Evolutionary conservation across 306 rosid genomes (phyloP).

Genomic region (Lathyrus oleraceus): DNA sequence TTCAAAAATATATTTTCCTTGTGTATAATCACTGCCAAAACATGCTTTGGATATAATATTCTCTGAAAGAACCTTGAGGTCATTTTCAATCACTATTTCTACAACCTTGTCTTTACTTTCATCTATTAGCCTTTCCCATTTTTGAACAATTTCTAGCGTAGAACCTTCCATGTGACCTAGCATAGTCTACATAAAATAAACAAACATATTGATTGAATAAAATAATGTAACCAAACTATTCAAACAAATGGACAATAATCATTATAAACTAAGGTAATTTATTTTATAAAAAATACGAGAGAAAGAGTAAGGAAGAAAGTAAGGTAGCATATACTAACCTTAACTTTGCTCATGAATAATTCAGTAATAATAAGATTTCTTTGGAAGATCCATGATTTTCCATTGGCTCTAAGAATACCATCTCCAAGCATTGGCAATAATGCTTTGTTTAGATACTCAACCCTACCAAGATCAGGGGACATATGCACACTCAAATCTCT

Average conservation of each 20-base stretch:
- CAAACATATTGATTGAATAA: background rate
- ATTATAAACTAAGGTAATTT: too few relatives aligned
- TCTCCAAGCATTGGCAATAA: slow-evolving; percentile 33
- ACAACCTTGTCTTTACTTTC: slow-evolving; percentile 23
- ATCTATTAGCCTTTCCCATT: slow-evolving; percentile 31
- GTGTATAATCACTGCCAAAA: slow-evolving; percentile 39
- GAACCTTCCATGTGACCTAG: slow-evolving; percentile 37
- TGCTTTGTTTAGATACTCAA: slow-evolving; percentile 28
- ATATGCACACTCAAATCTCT: slow-evolving; percentile 20
- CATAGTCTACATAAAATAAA: slow-evolving; percentile 26
- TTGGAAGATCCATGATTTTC: slow-evolving; percentile 34
- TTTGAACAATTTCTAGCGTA: background rate
- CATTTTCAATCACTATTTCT: slow-evolving; percentile 34
- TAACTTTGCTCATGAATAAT: slow-evolving; percentile 41
- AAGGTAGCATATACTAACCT: slow-evolving; percentile 25
- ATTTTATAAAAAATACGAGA: too few relatives aligned
- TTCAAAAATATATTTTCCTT: slow-evolving; percentile 43
- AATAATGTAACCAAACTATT: too few relatives aligned
- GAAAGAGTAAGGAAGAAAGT: too few relatives aligned
- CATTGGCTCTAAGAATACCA: slow-evolving; percentile 35
- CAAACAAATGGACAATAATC: too few relatives aligned
- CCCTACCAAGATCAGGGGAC: slow-evolving; percentile 36
- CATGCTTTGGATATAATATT: slow-evolving; percentile 44
- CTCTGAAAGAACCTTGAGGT: slow-evolving; percentile 32
- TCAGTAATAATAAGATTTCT: slow-evolving; percentile 45